These are phyloP conservation scores for Exutisphaerella laricina DNA, from an alignment of 2,329 filamentous ascomycete species.

Conservation along the genomic window DNA sequence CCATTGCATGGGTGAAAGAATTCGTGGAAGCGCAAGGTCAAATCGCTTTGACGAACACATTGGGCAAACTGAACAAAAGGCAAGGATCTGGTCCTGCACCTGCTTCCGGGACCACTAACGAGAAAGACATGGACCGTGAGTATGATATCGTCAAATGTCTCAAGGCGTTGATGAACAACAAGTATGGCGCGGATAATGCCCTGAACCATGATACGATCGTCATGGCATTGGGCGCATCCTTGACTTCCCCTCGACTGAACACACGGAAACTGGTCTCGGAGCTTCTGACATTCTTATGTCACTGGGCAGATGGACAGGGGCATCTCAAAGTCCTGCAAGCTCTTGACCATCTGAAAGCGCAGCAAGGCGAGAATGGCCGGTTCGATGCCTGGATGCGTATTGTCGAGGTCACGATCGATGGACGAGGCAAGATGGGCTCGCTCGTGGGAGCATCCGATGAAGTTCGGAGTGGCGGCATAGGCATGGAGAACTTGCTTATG, in stretches of 20 bases:
- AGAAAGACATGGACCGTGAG: conserved; percentile 82
- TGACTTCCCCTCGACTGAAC: conserved; percentile 82
- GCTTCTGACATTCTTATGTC: conserved; percentile 90
- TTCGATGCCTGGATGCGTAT: conserved; percentile 99
- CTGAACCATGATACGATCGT: conserved; percentile 85
- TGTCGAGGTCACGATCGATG: conserved; percentile 94
- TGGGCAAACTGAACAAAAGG: conserved; percentile 88
- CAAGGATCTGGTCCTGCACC: conserved; percentile 67
- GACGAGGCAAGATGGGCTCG: conserved; percentile 97
- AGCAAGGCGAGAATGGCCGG: conserved; percentile 84
- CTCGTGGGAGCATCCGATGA: conserved; percentile 95
- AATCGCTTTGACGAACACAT: conserved; percentile 87
- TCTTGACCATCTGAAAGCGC: conserved; percentile 82
- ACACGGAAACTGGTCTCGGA: conserved; percentile 94
- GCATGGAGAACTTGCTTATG: conserved; percentile 98
- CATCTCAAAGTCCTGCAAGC: conserved; percentile 92
- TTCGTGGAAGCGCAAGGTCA: conserved; percentile 98
- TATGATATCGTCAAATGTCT: conserved; percentile 98
- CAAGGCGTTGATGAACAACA: conserved; percentile 98
- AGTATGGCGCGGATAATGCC: conserved; percentile 95
- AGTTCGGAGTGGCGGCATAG: conserved; percentile 89
- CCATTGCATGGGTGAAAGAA: conserved; percentile 91
- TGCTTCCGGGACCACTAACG: conserved; percentile 54
- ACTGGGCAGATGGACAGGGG: conserved; percentile 84
- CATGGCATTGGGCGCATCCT: conserved; percentile 75